Evolutionary conservation across 345 rosid genomes (phyloP), one percentile per base, ranked within the genome.

Genomic region (Mangifera indica): DNA sequence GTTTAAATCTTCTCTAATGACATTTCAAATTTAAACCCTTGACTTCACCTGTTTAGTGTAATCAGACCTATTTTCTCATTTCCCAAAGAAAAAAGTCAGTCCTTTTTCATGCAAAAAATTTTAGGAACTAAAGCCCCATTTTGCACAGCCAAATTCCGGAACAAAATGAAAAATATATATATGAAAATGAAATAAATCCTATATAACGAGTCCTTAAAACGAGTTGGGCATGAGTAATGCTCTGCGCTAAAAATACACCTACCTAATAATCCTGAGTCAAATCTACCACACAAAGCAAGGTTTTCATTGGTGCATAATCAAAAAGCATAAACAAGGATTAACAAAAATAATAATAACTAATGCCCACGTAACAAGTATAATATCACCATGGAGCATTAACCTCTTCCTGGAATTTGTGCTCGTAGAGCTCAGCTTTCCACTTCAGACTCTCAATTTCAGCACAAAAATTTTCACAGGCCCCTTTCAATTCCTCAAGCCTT

Each of bases 341-440:
- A 37, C 8, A 5, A 37, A 37, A 37, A 5, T 1, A 37, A 40
- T 18, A 12, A 25, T 58, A 42, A n/a, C 45, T 64, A 26, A 65
- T n/a, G 15, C 7, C 46, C 42, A 11, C 67, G 17, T 20, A 25
- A 54, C 52, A 48, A 66, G 49, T 46, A 70, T 37, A 60, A 29
- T 0, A 58, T 89, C 76, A 89, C 93, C 89, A 89, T 48, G 91
- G 86, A 32, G 89, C 84, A 46, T 63, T 74, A 25, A 83, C 88
- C 70, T 76, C 84, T 71, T 80, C 83, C 69, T 73, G 79, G 79
- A 89, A 89, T 74, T 74, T 80, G 42, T 71, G 74, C 77, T 84
- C 86, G 25, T 82, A 81, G 63, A 67, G 81, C 81, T 84, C 88
- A 46, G 84, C 87, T 66, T 74, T 80, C 10, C 82, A 78, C 72